Base-by-base conservation (phyloP, 257 asterid species). In the Lavandula angustifolia region DNA sequence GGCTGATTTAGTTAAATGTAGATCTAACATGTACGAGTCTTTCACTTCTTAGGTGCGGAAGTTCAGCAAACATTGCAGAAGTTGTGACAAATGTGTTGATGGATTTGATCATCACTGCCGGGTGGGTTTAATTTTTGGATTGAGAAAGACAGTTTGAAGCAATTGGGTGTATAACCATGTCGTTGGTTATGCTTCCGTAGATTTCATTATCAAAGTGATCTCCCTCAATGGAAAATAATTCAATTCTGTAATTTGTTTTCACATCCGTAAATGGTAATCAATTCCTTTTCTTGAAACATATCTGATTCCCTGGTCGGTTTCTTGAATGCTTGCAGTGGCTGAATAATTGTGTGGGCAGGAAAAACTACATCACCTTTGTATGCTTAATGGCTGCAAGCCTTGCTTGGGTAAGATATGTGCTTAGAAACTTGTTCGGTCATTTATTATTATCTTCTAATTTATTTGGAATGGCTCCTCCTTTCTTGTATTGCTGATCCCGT, bases 31-130 rank as follows among this genome's bases (percentile, higher is more conserved):
- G 51, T 33, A 53, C 18, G 11, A 40, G 37, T 8, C 47, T 37
- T 68, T 56, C 63, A 58, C 64, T 62, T 66, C 72, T 63, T 54
- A 92, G 98, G 98, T 92, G 75, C 86, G 84, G 32, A 89, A 87
- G 77, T 83, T 84, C 78, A 92, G 98, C 76, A 92, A 92, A 76
- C 98, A 92, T 40, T 92, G 98, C 87, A 77, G 97, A 78, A 92
- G 98, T 78, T 92, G 98, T 76, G 96, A 92, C 78, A 92, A 92
- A 80, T 92, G 98, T 84, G 98, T 92, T 53, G 98, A 92, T 22
- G 98, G 97, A 68, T 92, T 92, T 59, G 98, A 92, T 84, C 98
- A 92, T 81, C 98, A 92, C 76, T 92, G 98, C 66, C 92, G 98
- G 80, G 98, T 92, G 68, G 74, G 98, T 83, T 71, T 54, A 69